Base-by-base conservation (phyloP, 2,329 filamentous ascomycete genomes). In the Fusarium fracticaudum region DNA sequence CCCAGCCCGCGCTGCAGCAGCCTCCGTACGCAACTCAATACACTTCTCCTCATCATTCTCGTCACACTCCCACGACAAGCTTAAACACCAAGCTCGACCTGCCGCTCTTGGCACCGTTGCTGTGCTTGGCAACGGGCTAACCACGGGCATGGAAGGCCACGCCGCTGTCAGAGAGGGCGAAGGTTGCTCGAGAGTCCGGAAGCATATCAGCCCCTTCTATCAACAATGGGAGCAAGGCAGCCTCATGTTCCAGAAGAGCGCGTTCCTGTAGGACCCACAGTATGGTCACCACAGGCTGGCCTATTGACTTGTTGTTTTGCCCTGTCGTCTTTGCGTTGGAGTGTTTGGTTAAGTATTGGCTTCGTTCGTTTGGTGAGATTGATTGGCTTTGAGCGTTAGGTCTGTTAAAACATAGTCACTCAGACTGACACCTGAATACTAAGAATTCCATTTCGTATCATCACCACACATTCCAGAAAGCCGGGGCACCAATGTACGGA, bases 31-130 rank as follows among this genome's bases (percentile, higher is more conserved):
- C 58, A 67, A 76, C 58, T 78, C 76, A 29, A 60, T 78, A 37
- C 73, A 73, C 54, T 74, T 70, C 71, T 67, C 72, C 26, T 60
- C 69, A 24, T 58, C 72, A n/a, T 69, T 73, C 44, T 55, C 62
- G 35, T 71, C 67, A 24, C 60, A 69, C 50, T 67, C 67, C 47
- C 67, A 74, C 55, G 74, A 73, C 43, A 76, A 76, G 61, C 51
- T 77, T 45, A 76, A 76, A 47, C 65, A 78, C 67, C 64, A 74
- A 54, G 59, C 53, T 29, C 53, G 45, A 26, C 76, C 76, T 35
- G 76, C 76, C 11, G 74, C 76, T 17, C 74, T 78, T 17, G 76
- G 76, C 53, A 78, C 76, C n/a, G 63, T 75, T 31, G 76, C 76
- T 29, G 68, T 78, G 43, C 64, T 76, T 22, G 76, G 76, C 37